Percentiles rank a stretch among this genome's conserved stretches.
Conservation (phyloP, 345 rosid species). For the Moricandia moricandioides region DNA sequence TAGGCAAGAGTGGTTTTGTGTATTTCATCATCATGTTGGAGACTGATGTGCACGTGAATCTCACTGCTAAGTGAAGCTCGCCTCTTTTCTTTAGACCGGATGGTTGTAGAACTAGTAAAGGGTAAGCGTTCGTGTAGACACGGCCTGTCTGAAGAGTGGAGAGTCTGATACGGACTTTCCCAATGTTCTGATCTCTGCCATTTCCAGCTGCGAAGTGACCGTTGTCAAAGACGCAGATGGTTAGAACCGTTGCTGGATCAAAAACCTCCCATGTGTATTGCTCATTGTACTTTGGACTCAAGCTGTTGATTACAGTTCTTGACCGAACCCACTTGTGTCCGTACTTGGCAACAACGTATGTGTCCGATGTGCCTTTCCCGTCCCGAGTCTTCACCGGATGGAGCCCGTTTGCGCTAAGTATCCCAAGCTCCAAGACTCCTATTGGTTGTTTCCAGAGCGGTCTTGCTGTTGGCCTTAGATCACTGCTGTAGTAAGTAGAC, state of each 20-base stretch:
- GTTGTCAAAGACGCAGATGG: slow-evolving; percentile 40
- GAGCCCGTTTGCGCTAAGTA: slow-evolving; percentile 46
- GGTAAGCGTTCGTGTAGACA: slow-evolving; percentile 53
- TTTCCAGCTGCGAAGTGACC: slow-evolving; percentile 20
- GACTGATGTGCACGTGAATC: slow-evolving; percentile 44
- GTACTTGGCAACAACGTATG: slow-evolving; percentile 40
- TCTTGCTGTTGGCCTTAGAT: slow-evolving; percentile 45
- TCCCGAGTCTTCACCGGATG: slow-evolving; percentile 41
- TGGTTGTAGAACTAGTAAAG: slow-evolving; percentile 44
- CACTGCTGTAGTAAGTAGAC: slow-evolving; percentile 48
- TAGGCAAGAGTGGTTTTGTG: slow-evolving; percentile 51
- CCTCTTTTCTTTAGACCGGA: slow-evolving; percentile 57
- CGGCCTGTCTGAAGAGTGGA: slow-evolving; percentile 51
- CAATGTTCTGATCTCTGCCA: slow-evolving; percentile 44
- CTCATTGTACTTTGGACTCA: slow-evolving; percentile 38
- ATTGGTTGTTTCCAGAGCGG: slow-evolving; percentile 40
- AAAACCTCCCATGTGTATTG: slow-evolving; percentile 41
- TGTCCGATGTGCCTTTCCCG: slow-evolving; percentile 33
- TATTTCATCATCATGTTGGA: slow-evolving; percentile 42
- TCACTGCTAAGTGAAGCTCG: slow-evolving; percentile 53
- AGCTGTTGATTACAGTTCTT: slow-evolving; percentile 25
- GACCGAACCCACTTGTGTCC: slow-evolving; percentile 40
- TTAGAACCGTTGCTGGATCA: slow-evolving; percentile 37
- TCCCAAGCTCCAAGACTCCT: slow-evolving; percentile 54
- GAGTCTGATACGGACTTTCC: slow-evolving; percentile 59